Evolutionary conservation across 805 yeast genomes (phyloP).

Genomic region (Novakomyces olei): DNA sequence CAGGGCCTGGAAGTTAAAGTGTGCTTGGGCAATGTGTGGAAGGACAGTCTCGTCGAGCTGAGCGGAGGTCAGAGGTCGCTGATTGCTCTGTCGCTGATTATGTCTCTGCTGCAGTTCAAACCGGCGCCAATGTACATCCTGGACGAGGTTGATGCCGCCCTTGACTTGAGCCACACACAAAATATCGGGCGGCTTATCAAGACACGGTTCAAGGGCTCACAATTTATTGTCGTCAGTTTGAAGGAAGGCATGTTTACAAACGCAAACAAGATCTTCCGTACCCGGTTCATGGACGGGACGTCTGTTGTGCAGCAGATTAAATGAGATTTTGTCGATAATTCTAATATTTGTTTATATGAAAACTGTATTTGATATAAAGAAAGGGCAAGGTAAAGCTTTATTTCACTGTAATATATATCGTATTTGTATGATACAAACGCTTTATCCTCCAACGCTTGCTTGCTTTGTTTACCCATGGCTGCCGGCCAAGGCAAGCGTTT

Average conservation of each 20-base stretch:
- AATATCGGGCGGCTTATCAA: slow-evolving; percentile 92
- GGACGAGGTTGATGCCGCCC: slow-evolving; percentile 96
- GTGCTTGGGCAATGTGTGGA: slow-evolving; percentile 81
- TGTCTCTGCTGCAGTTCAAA: slow-evolving; percentile 61
- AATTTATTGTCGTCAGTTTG: slow-evolving; percentile 85
- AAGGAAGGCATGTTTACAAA: slow-evolving; percentile 97
- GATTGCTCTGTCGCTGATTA: slow-evolving; percentile 3
- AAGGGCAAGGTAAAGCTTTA: too few species aligned
- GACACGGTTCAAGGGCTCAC: slow-evolving; percentile 85
- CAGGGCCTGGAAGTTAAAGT: slow-evolving; percentile 82
- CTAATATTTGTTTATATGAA: too few species aligned
- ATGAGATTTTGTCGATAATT: too few species aligned
- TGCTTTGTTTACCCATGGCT: too few species aligned
- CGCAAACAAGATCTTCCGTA: slow-evolving; percentile 82
- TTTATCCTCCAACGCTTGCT: too few species aligned
- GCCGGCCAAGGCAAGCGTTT: too few species aligned
- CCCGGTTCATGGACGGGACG: slow-evolving; percentile 90
- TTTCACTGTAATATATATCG: too few species aligned
- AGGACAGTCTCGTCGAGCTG: slow-evolving; percentile 78
- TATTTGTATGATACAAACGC: too few species aligned
- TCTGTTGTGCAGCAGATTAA: slow-evolving; percentile 45
- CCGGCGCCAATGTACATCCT: slow-evolving; percentile 98
- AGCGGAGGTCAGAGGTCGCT: slow-evolving; percentile 75
- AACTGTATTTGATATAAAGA: too few species aligned
- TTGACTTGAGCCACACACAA: slow-evolving; percentile 90